Evolutionary conservation across 208 protist species (phyloP), one percentile per base, ranked within the genome.

Genomic region (Trypanosoma congolense): DNA sequence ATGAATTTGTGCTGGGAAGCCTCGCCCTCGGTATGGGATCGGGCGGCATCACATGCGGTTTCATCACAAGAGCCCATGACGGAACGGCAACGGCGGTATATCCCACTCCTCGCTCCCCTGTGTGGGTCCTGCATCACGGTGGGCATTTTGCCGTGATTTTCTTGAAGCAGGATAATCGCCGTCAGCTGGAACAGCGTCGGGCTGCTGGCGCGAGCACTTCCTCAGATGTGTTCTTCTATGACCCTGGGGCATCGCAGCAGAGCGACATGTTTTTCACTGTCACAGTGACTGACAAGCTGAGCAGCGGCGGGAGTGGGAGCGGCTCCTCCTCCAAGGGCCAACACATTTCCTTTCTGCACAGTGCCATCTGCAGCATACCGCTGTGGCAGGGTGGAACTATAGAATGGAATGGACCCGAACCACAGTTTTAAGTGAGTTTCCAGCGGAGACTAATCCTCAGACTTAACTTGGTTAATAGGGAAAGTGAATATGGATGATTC

Each of bases 121-220:
- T 85, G 45, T 95, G 89, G 86, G 76, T 95, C 18, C n/a, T 95
- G 10, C 65, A 51, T 48, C 68, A 83, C 57, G 42, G 58, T 10
- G 63, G 54, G 14, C 70, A 78, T 64, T 92, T 79, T 69, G 63
- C 54, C 8, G 82, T 86, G 43, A 35, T 90, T 21, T 95, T 86
- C 55, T 75, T 90, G 65, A 71, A 73, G 24, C 76, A 72, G 24
- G 83, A 92, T 48, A 74, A 60, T n/a, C 73, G 80, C 21, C 65
- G 64, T 28, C 50, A 73, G 25, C 73, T 87, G 46, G 64, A 76
- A 60, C 72, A 89, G 48, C 77, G 79, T 53, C 52, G 63, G 25
- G 50, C 56, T 26, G 42, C 82, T 2, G 75, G 80, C 30, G 73
- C 72, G 31, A 62, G 31, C 47, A 75, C 65, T 2, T 60, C 70